phyloP scores from a whole-genome alignment of 352 stramenopile genomes.

The Pythium utonaiense region DNA sequence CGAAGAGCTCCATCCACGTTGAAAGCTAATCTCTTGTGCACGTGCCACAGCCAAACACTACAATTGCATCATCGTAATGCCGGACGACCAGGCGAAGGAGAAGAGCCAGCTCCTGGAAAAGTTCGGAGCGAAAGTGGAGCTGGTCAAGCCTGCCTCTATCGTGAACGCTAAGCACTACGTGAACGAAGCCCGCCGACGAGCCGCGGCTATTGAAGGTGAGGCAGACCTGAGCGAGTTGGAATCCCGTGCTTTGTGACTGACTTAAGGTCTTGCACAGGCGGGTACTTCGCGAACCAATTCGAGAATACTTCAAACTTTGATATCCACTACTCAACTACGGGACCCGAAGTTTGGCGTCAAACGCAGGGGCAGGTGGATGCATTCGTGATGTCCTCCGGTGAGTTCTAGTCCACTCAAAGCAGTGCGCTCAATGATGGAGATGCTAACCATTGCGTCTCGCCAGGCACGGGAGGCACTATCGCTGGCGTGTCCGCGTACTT shows the following conservation, averaged over 20 bases:
- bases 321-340: slow-evolving; percentile 93
- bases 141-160: slow-evolving; percentile 92
- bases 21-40: background rate
- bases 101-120: slow-evolving; percentile 78
- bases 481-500: slow-evolving; percentile 93
- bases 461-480: slow-evolving; percentile 96
- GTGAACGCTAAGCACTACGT: slow-evolving; percentile 98
- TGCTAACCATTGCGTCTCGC: background rate
- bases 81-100: slow-evolving; percentile 96
- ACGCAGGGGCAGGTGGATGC: slow-evolving; percentile 90
- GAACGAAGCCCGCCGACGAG: slow-evolving; percentile 91
- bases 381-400: slow-evolving; percentile 97
- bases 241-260: background rate
- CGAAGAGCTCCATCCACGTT: no score
- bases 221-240: background rate
- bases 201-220: slow-evolving; percentile 72
- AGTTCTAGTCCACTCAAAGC: background rate
- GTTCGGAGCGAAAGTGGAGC: slow-evolving; percentile 84
- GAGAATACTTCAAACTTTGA: slow-evolving; percentile 96
- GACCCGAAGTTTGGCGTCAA: slow-evolving; percentile 95
- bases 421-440: background rate
- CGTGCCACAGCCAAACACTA: slow-evolving; percentile 87
- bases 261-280: slow-evolving; percentile 35
- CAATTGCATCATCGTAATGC: slow-evolving; percentile 95
- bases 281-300: slow-evolving; percentile 98